A percentile compares a stretch with the other conserved stretches of the same genome.
phyloP scores from a whole-genome alignment of 495 filamentous ascomycete species.

The Tetracladium setigerum region DNA sequence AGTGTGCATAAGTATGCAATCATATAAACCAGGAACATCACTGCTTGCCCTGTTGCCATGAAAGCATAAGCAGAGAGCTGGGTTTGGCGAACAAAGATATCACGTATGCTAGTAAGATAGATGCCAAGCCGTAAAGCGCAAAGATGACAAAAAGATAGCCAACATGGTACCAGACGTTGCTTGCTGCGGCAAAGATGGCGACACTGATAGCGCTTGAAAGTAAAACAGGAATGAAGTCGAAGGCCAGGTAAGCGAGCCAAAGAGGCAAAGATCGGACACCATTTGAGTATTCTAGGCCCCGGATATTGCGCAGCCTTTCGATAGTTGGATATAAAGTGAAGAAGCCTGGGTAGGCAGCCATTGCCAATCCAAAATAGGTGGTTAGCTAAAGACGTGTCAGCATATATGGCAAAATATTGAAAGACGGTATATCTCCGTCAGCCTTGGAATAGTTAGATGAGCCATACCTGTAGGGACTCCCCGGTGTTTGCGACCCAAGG shows the following conservation, averaged over 20 bases:
- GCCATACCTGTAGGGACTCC: conserved; percentile 71
- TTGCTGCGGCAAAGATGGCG: conserved; percentile 53
- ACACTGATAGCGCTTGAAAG: conserved; percentile 49
- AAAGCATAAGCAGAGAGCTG: conserved; percentile 71
- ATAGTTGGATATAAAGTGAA: conserved; percentile 80
- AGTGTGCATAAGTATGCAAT: conserved; percentile 61
- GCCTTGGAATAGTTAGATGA: too few species aligned
- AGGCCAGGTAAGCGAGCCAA: conserved; percentile 70
- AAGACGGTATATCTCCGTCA: too few species aligned
- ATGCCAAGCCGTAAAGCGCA: conserved; percentile 65
- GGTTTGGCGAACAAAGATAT: conserved; percentile 61
- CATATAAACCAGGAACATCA: conserved; percentile 72
- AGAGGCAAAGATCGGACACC: conserved; percentile 64
- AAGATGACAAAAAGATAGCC: conserved; percentile 73
- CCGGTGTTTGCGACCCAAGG: conserved; percentile 56
- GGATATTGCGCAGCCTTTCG: conserved; percentile 67
- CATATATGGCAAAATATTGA: too few species aligned
- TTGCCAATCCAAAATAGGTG: conserved; percentile 68
- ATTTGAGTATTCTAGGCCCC: conserved; percentile 82
- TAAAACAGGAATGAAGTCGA: conserved; percentile 68
- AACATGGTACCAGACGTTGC: conserved; percentile 61
- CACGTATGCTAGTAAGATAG: conserved; percentile 63
- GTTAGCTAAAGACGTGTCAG: too few species aligned
- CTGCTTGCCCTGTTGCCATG: conserved; percentile 62
- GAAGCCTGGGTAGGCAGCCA: conserved; percentile 72